Conservation (phyloP, 2,329 filamentous ascomycete species). For the Trichoderma simmonsii region DNA sequence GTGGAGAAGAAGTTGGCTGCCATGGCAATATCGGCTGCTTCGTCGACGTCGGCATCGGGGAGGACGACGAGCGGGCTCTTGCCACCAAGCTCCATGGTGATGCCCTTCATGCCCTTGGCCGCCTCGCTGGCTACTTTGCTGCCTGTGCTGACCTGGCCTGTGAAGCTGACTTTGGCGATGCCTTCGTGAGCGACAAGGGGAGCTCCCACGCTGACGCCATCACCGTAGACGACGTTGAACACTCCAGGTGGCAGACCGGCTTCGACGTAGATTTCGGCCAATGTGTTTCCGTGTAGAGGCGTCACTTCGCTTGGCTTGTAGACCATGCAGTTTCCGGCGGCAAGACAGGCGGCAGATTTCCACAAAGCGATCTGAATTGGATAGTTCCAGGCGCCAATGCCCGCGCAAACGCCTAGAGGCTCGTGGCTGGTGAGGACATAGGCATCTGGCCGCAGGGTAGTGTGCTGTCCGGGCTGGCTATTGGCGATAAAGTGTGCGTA, state of each 20-base stretch:
- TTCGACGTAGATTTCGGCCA: constrained; percentile 74
- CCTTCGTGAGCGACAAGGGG: constrained; percentile 68
- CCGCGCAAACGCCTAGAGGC: constrained; percentile 77
- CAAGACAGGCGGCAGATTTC: constrained; percentile 83
- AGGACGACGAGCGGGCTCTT: constrained; percentile 80
- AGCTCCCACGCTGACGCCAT: constrained; percentile 67
- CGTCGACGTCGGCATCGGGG: constrained; percentile 72
- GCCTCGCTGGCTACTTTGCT: constrained; percentile 76
- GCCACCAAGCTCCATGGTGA: constrained; percentile 88
- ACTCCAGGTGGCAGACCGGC: constrained; percentile 78
- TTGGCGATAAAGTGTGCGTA: constrained; percentile 78
- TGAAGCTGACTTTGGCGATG: constrained; percentile 86
- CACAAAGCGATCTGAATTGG: constrained; percentile 87
- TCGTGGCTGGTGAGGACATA: constrained; percentile 83
- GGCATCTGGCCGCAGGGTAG: constrained; percentile 68
- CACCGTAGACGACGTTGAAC: constrained; percentile 83
- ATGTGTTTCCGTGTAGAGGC: constrained; percentile 72
- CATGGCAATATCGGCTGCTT: constrained; percentile 86
- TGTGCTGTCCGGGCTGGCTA: constrained; percentile 76
- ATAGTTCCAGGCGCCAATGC: constrained; percentile 91
- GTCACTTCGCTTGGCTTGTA: constrained; percentile 90
- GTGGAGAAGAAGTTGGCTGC: constrained; percentile 92
- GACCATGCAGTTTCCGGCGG: constrained; percentile 84
- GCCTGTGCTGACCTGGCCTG: constrained; percentile 80
- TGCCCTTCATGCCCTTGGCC: constrained; percentile 78